phyloP scores from a whole-genome alignment of 2,329 filamentous ascomycete species.

The Fusarium hainanense region DNA sequence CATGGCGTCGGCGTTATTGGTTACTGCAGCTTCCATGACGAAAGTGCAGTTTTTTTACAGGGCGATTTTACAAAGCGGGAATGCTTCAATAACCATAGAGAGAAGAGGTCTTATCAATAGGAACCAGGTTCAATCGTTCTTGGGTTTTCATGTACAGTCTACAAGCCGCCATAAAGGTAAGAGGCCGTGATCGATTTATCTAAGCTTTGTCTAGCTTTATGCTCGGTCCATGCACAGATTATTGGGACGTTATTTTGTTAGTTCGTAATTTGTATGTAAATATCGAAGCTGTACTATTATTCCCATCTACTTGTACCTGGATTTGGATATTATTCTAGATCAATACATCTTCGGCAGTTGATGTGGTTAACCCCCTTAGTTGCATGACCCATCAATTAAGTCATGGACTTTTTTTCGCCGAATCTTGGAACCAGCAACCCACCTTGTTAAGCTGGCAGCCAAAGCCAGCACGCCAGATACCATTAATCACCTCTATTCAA shows the following conservation, averaged over 20 bases:
- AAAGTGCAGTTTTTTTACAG: not conserved
- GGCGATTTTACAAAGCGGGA: not conserved
- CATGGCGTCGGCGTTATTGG: conserved; percentile 1
- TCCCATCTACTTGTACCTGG: not conserved
- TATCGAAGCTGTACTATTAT: not conserved
- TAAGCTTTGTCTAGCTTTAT: not conserved
- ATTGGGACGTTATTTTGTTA: not conserved
- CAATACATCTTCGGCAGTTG: not conserved
- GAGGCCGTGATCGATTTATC: not conserved
- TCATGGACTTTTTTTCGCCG: conserved; percentile 43
- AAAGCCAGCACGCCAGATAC: conserved; percentile 33
- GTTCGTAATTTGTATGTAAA: not conserved
- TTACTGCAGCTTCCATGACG: not conserved
- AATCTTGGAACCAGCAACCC: conserved; percentile 22
- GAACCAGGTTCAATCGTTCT: not conserved
- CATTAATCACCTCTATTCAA: conserved; percentile 27
- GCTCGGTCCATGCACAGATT: not conserved
- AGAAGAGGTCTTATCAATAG: not conserved
- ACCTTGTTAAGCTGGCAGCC: conserved; percentile 32
- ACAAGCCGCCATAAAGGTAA: too few relatives aligned
- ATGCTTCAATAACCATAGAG: not conserved
- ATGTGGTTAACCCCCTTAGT: conserved; percentile 44
- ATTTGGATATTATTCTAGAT: not conserved
- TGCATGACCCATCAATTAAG: conserved; percentile 46
- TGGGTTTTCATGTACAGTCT: not conserved